A percentile compares a stretch with the other conserved stretches of the same genome.
phyloP scores from a whole-genome alignment of 2,329 filamentous ascomycete genomes.

The Diplodia intermedia region DNA sequence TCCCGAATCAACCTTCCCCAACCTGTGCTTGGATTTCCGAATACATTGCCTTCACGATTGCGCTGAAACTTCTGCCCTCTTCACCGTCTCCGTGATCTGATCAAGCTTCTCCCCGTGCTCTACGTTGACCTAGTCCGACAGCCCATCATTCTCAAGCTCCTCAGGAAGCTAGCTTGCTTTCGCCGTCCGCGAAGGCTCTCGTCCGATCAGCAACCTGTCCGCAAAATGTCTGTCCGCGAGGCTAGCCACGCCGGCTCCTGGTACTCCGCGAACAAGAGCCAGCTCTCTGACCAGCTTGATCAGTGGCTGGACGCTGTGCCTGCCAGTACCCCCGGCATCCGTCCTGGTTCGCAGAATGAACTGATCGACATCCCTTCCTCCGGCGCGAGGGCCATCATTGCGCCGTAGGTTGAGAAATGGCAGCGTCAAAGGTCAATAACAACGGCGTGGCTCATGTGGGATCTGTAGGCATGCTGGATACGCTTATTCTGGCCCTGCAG shows the following conservation, averaged over 20 bases:
- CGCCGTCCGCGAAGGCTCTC: background rate
- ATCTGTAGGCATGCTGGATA: slow-evolving; percentile 85
- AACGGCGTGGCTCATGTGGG: slow-evolving; percentile 33
- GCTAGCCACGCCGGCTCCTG: slow-evolving; percentile 86
- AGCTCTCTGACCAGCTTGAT: slow-evolving; percentile 74
- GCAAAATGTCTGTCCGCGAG: slow-evolving; percentile 53
- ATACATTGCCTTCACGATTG: slow-evolving; percentile 11
- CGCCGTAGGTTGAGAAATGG: slow-evolving; percentile 70
- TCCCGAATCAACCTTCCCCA: background rate
- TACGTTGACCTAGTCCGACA: slow-evolving; percentile 5
- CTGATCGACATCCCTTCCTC: slow-evolving; percentile 66
- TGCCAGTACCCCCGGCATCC: slow-evolving; percentile 66
- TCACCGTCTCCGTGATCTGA: background rate
- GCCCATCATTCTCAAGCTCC: slow-evolving; percentile 16
- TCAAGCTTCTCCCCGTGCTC: slow-evolving; percentile 7
- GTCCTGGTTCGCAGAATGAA: slow-evolving; percentile 51
- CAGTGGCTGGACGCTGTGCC: slow-evolving; percentile 77
- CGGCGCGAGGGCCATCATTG: slow-evolving; percentile 84
- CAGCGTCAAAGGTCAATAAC: slow-evolving; percentile 6
- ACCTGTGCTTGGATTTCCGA: background rate
- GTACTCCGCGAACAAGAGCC: slow-evolving; percentile 71
- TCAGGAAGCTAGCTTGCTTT: slow-evolving; percentile 22
- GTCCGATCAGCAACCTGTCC: background rate
- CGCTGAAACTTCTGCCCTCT: slow-evolving; percentile 2
- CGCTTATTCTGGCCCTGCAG: slow-evolving; percentile 86